phyloP scores from a whole-genome alignment of 257 asterid species.

The Paulownia fortunei region DNA sequence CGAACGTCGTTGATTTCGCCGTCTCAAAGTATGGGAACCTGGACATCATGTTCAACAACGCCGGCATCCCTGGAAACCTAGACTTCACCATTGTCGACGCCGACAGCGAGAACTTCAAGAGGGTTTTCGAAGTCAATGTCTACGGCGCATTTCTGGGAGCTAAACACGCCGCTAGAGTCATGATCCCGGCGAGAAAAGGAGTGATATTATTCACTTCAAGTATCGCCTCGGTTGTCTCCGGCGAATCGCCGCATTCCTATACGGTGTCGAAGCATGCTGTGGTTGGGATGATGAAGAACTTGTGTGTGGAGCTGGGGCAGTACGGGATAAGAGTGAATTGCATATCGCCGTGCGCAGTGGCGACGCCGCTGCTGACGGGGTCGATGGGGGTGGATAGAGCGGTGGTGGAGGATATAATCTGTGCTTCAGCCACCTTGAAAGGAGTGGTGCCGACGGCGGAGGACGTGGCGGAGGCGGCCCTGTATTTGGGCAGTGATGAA shows the following conservation, averaged over 20 bases:
- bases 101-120: constrained; percentile 57
- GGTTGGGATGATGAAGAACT: constrained; percentile 68
- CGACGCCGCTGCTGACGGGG: constrained; percentile 61
- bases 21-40: constrained; percentile 56
- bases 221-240: constrained; percentile 53
- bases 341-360: constrained; percentile 79
- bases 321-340: constrained; percentile 72
- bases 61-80: constrained; percentile 64
- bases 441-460: constrained; percentile 60
- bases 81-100: constrained; percentile 58
- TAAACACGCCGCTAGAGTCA: constrained; percentile 73
- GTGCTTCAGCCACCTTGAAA: constrained; percentile 64
- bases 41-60: constrained; percentile 86
- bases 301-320: constrained; percentile 75
- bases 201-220: constrained; percentile 67
- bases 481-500: constrained; percentile 67
- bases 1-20: constrained; percentile 44
- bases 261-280: constrained; percentile 73
- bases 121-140: constrained; percentile 73
- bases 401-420: constrained; percentile 55
- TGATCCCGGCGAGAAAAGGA: constrained; percentile 76
- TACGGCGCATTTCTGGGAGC: constrained; percentile 72
- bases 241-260: constrained; percentile 71
- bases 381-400: constrained; percentile 53
- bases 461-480: constrained; percentile 89